Evolutionary conservation across 768 basidiomycete species (phyloP), one percentile per base, ranked within the genome.

Genomic region (Boletus bicolor): DNA sequence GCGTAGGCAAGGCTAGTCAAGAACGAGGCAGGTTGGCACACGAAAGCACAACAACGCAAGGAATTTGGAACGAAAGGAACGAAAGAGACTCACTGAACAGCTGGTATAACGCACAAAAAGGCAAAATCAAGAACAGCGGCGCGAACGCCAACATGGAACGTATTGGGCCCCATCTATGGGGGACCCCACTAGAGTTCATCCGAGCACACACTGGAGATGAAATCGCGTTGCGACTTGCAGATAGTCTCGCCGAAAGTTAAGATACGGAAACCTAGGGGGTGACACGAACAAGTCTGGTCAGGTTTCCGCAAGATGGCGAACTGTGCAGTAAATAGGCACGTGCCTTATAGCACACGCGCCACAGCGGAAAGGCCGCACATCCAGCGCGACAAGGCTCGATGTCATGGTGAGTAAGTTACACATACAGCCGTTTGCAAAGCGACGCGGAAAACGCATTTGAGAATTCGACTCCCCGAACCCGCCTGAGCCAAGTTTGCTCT

Each of bases 121-220:
- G 80, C 5, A 77, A 73, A 10, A 70, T 71, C 44, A 88, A 61
- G 28, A 88, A 72, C 8, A 87, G 69, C 4, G 86, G 85, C 0
- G 78, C 67, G 14, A 89, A 70, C 0, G 69, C 75, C 36, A 87
- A 62, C 54, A 86, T 61, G 21, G 87, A 87, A 59, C 78, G 78
- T 57, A 81, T 64, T 32, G 82, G 81, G 19, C 86, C 85, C 86
- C 85, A 86, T 48, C 59, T 65, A 15, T 44, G 63, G 30, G 54
- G 19, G 7, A 41, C 30, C 37, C 42, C 21, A 5, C 24, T 28
- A 3, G 47, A 35, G 39, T 35, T 30, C 66, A 65, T 66, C 43
- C 32, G 35, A 17, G 21, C 26, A 28, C 30, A 47, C 41, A 4
- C 19, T 32, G 35, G 36, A 35, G 7, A 17, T n/a, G 24, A 24